phyloP scores from a whole-genome alignment of 163 green algal species.

The Volvox carteri region DNA sequence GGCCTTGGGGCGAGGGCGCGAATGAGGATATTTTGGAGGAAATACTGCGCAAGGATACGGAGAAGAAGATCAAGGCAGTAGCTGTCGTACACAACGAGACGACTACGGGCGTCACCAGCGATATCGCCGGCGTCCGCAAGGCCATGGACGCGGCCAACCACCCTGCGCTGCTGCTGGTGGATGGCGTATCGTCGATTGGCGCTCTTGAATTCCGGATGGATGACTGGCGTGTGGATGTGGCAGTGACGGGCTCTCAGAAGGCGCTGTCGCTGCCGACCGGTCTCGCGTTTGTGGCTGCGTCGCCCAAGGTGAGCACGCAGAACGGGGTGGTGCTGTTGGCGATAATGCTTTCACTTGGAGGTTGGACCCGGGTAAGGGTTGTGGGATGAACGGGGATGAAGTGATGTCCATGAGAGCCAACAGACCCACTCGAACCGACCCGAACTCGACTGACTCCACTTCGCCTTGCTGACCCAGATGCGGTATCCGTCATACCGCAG shows the following conservation, averaged over 20 bases:
- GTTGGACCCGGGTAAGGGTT: too few relatives aligned
- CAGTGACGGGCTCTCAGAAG: slow-evolving; percentile 97
- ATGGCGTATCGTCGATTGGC: slow-evolving; percentile 76
- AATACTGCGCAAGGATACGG: slow-evolving; percentile 73
- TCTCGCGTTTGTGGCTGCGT: slow-evolving; percentile 89
- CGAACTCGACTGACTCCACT: too few relatives aligned
- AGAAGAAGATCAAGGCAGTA: slow-evolving; percentile 97
- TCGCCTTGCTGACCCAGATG: too few relatives aligned
- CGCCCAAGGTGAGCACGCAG: slow-evolving; percentile 80
- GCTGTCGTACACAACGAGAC: slow-evolving; percentile 99
- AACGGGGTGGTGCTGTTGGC: too few relatives aligned
- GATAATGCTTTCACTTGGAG: too few relatives aligned
- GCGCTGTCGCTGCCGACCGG: slow-evolving; percentile 96
- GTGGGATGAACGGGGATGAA: too few relatives aligned
- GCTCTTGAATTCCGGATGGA: slow-evolving; percentile 95
- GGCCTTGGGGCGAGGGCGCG: slow-evolving; percentile 92
- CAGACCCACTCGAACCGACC: too few relatives aligned
- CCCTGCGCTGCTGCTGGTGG: slow-evolving; percentile 95
- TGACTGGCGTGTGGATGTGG: slow-evolving; percentile 97
- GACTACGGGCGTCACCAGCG: slow-evolving; percentile 93
- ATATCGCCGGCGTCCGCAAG: slow-evolving; percentile 80
- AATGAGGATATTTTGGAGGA: slow-evolving; percentile 84
- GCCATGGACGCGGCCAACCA: slow-evolving; percentile 89
- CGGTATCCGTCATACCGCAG: too few relatives aligned
- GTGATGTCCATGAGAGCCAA: too few relatives aligned